Conservation (phyloP, 495 filamentous ascomycete genomes). For the Aspergillus affinis region DNA sequence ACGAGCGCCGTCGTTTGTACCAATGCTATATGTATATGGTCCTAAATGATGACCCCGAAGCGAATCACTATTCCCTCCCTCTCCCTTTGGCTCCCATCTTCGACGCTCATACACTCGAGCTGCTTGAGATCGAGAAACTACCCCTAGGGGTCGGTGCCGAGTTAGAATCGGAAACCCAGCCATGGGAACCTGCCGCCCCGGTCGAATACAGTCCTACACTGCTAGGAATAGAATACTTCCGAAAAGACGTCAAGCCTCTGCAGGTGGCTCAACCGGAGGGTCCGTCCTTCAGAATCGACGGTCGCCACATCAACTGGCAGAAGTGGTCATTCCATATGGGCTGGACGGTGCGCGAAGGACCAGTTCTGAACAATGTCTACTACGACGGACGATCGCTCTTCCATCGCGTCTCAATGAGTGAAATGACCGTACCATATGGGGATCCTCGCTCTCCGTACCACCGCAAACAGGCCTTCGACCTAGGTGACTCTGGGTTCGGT, state of each 20-base stretch:
- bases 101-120: slow-evolving; percentile 53
- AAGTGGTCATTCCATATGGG: slow-evolving; percentile 59
- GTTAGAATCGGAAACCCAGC: slow-evolving; percentile 15
- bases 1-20: slow-evolving; percentile 12
- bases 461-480: slow-evolving; percentile 60
- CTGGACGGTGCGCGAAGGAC: slow-evolving; percentile 56
- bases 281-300: slow-evolving; percentile 53
- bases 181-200: slow-evolving; percentile 45
- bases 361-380: slow-evolving; percentile 53
- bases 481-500: slow-evolving; percentile 61
- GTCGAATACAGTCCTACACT: slow-evolving; percentile 66
- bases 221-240: slow-evolving; percentile 29
- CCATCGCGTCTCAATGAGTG: slow-evolving; percentile 61
- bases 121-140: slow-evolving; percentile 38
- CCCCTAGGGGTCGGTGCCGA: slow-evolving; percentile 20
- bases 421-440: slow-evolving; percentile 59
- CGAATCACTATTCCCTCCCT: slow-evolving; percentile 70
- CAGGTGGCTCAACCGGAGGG: slow-evolving; percentile 71
- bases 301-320: slow-evolving; percentile 51
- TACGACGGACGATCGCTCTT: slow-evolving; percentile 62
- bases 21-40: slow-evolving; percentile 21
- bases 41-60: slow-evolving; percentile 13
- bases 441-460: slow-evolving; percentile 60
- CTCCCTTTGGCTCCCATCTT: slow-evolving; percentile 67
- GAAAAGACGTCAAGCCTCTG: slow-evolving; percentile 63